These are phyloP conservation scores for Pilatotrama ljubarskyi DNA, from an alignment of 768 basidiomycete genomes.

Conservation along the genomic window DNA sequence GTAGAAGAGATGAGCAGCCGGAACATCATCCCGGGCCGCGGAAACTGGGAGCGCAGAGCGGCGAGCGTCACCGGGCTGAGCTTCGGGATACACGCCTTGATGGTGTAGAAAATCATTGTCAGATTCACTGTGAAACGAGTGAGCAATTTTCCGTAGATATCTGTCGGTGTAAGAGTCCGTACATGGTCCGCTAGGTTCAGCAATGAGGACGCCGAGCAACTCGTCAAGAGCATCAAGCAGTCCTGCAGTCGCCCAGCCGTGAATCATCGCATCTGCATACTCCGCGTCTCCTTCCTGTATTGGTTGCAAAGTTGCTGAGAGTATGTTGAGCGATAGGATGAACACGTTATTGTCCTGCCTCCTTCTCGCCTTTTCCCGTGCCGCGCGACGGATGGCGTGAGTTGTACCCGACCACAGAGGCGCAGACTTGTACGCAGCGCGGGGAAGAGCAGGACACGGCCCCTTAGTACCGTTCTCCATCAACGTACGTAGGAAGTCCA, in stretches of 20 bases:
- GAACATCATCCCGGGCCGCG: too few relatives aligned
- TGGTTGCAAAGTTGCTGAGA: not conserved
- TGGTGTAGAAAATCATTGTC: too few relatives aligned
- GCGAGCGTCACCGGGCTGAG: too few relatives aligned
- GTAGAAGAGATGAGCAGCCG: too few relatives aligned
- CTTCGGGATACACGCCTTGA: too few relatives aligned
- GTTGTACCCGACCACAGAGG: not conserved
- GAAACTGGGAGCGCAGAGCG: too few relatives aligned
- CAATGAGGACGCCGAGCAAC: not conserved
- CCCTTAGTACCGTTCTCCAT: not conserved
- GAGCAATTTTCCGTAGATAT: not conserved
- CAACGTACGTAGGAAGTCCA: not conserved
- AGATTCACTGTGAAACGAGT: not conserved
- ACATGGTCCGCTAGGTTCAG: not conserved
- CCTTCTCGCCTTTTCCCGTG: not conserved
- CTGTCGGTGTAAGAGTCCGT: not conserved
- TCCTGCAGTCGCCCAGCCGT: not conserved
- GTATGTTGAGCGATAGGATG: not conserved
- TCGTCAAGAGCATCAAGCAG: not conserved
- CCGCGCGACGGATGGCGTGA: not conserved
- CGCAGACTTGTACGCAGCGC: not conserved
- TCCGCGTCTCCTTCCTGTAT: not conserved
- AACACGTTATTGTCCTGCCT: not conserved
- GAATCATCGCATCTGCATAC: not conserved
- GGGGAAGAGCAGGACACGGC: not conserved